Evolutionary conservation across 2,329 filamentous ascomycete genomes (phyloP).

Genomic region (Trichophyton schoenleinii): DNA sequence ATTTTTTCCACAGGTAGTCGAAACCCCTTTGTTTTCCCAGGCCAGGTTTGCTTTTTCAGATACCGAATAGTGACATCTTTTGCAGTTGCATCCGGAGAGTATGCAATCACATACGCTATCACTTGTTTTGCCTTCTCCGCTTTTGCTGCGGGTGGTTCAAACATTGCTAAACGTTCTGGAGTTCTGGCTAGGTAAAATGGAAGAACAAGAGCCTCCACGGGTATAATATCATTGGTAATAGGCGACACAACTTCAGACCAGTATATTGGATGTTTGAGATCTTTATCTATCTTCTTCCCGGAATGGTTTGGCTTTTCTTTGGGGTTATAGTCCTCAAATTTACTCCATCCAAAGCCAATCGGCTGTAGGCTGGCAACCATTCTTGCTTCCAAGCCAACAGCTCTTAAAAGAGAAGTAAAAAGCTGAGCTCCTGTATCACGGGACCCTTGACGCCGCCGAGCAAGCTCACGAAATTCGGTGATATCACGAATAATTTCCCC

Average conservation of each 20-base stretch:
- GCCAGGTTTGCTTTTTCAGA: slow-evolving; percentile 65
- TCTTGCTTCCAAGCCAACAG: slow-evolving; percentile 66
- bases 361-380: slow-evolving; percentile 78
- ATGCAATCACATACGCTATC: slow-evolving; percentile 77
- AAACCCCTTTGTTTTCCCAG: slow-evolving; percentile 78
- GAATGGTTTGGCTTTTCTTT: slow-evolving; percentile 14
- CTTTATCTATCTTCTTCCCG: slow-evolving; percentile 48
- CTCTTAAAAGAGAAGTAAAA: slow-evolving; percentile 73
- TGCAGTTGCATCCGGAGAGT: slow-evolving; percentile 70
- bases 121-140: slow-evolving; percentile 80
- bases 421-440: slow-evolving; percentile 79
- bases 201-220: slow-evolving; percentile 62
- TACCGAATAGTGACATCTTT: slow-evolving; percentile 94
- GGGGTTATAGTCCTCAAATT: slow-evolving; percentile 61
- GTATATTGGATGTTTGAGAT: slow-evolving; percentile 75
- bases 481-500: slow-evolving; percentile 63
- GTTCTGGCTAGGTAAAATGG: slow-evolving; percentile 57
- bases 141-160: slow-evolving; percentile 72
- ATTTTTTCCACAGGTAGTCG: slow-evolving; percentile 69
- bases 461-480: slow-evolving; percentile 55
- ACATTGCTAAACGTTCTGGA: slow-evolving; percentile 56
- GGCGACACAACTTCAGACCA: slow-evolving; percentile 87
- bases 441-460: slow-evolving; percentile 62
- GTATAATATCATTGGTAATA: slow-evolving; percentile 62
- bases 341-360: slow-evolving; percentile 81